phyloP scores from a whole-genome alignment of 1,139 yeast genomes.

The Yamadazyma blattariae region DNA sequence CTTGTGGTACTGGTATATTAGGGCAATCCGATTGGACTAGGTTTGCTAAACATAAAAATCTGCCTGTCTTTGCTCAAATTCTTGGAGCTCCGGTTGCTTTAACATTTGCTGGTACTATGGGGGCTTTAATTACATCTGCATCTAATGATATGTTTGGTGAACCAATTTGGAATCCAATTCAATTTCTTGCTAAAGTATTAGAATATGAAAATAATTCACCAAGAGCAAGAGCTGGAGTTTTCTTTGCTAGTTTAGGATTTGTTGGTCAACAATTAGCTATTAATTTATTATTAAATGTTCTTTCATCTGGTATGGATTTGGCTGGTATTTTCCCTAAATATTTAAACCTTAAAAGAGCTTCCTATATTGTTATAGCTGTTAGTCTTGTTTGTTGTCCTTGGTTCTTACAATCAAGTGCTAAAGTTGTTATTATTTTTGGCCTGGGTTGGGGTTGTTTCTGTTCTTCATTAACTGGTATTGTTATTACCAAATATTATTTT shows the following conservation, averaged over 20 bases:
- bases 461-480: conserved; percentile 15
- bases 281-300: conserved; percentile 17
- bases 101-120: conserved; percentile 8
- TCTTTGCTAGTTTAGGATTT: conserved; percentile 21
- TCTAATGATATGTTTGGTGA: conserved; percentile 9
- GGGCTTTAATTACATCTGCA: conserved; percentile 8
- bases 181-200: conserved; percentile 22
- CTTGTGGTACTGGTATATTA: conserved; percentile 25
- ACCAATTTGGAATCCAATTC: conserved; percentile 32
- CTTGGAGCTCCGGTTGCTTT: conserved; percentile 23
- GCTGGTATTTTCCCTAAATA: conserved; percentile 25
- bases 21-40: conserved; percentile 29
- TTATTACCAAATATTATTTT: conserved; percentile 13
- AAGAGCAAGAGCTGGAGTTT: conserved; percentile 28
- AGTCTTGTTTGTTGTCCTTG: conserved; percentile 17
- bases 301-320: conserved; percentile 27
- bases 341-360: conserved; percentile 25
- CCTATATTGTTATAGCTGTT: conserved; percentile 10
- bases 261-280: conserved; percentile 19
- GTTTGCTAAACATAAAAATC: conserved; percentile 19
- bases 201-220: conserved; percentile 18
- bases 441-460: conserved; percentile 11
- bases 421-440: conserved; percentile 12
- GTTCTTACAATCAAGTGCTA: conserved; percentile 15
- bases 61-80: conserved; percentile 22